Evolutionary conservation across 106 monocot species (phyloP).

Genomic region (Ottelia alismoides): DNA sequence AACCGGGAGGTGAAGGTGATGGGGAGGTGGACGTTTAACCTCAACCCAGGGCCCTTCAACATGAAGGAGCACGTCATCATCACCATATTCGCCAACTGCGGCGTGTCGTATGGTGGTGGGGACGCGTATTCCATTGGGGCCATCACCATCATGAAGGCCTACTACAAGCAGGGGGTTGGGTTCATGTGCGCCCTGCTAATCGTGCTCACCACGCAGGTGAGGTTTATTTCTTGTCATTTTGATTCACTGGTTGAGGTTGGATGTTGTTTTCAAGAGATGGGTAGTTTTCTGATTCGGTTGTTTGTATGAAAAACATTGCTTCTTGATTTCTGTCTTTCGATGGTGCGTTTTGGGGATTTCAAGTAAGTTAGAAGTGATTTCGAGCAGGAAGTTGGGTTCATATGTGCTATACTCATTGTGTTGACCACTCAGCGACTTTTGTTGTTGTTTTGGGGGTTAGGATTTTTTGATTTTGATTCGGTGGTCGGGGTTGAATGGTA

Average conservation of each 20-base stretch:
- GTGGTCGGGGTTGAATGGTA: too few relatives aligned
- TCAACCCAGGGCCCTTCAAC: conserved; percentile 88
- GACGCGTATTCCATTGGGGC: conserved; percentile 89
- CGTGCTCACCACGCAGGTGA: conserved; percentile 80
- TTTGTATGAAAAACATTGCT: not conserved
- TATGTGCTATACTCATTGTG: too few relatives aligned
- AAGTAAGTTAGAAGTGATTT: too few relatives aligned
- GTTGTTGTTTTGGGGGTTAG: too few relatives aligned
- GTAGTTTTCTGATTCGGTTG: too few relatives aligned
- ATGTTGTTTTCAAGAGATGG: not conserved
- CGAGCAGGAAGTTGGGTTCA: too few relatives aligned
- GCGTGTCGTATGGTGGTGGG: conserved; percentile 74
- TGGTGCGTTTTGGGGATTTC: too few relatives aligned
- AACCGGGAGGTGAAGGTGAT: conserved; percentile 27
- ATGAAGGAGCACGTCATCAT: conserved; percentile 94
- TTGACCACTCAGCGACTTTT: too few relatives aligned
- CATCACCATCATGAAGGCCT: conserved; percentile 86
- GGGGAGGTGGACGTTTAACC: conserved; percentile 29
- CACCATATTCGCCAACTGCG: conserved; percentile 83
- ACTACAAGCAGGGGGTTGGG: conserved; percentile 58
- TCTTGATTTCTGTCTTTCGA: not conserved
- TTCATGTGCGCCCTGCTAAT: conserved; percentile 69
- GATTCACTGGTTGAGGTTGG: not conserved
- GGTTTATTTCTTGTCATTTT: not conserved
- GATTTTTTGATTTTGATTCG: too few relatives aligned